phyloP scores from a whole-genome alignment of 1,139 yeast genomes.

The Lodderomyces oxycetoniae region DNA sequence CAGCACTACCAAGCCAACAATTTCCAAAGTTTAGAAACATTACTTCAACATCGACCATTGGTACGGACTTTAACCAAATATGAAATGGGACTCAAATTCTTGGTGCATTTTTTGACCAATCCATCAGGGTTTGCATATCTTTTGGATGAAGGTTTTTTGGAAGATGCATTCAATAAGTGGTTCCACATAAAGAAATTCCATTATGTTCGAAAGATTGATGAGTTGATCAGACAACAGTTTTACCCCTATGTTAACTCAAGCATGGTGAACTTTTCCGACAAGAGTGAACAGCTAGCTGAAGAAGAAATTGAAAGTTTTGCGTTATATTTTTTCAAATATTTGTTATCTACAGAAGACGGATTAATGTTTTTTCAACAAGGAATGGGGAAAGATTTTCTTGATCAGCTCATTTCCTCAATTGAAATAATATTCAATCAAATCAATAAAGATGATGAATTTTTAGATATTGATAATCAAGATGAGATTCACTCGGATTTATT shows the following conservation, averaged over 20 bases:
- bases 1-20: slow-evolving; percentile 14
- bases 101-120: slow-evolving; percentile 27
- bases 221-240: slow-evolving; percentile 18
- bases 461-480: slow-evolving; percentile 14
- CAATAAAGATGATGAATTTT: slow-evolving; percentile 14
- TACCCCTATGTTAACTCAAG: slow-evolving; percentile 22
- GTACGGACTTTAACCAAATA: slow-evolving; percentile 23
- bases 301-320: slow-evolving; percentile 31
- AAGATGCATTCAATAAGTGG: slow-evolving; percentile 30
- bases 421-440: slow-evolving; percentile 17
- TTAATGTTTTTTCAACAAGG: slow-evolving; percentile 34
- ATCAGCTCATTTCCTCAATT: slow-evolving; percentile 22
- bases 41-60: slow-evolving; percentile 32
- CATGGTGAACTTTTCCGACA: slow-evolving; percentile 2
- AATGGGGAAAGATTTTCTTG: slow-evolving; percentile 24
- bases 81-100: slow-evolving; percentile 23
- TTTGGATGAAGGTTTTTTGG: slow-evolving; percentile 31
- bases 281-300: slow-evolving; percentile 10
- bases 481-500: slow-evolving; percentile 7
- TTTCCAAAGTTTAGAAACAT: slow-evolving; percentile 18
- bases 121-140: slow-evolving; percentile 36
- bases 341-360: slow-evolving; percentile 81
- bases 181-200: slow-evolving; percentile 18
- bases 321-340: slow-evolving; percentile 71
- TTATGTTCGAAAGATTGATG: slow-evolving; percentile 24